phyloP scores from a whole-genome alignment of 257 asterid species.

The Cinchona pubescens region DNA sequence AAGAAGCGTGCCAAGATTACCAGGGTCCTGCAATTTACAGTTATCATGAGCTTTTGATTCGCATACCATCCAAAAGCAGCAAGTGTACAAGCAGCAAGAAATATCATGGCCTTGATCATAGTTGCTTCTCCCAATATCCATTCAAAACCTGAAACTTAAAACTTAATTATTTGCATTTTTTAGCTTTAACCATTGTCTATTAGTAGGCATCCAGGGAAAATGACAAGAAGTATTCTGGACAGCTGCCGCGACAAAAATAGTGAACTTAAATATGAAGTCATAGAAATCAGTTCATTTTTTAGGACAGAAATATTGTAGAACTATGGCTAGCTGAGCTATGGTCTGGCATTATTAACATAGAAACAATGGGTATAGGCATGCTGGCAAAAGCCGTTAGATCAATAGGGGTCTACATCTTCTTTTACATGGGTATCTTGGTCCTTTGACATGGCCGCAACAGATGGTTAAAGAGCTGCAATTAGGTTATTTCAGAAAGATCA shows the following conservation, averaged over 20 bases:
- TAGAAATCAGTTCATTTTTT: not conserved
- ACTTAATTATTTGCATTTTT: not conserved
- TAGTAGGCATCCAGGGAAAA: not conserved
- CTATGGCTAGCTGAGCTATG: not conserved
- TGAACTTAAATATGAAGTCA: not conserved
- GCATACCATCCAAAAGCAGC: conserved; percentile 3
- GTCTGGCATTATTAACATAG: too few relatives aligned
- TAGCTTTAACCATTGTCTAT: not conserved
- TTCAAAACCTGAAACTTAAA: conserved; percentile 1
- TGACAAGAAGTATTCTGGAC: not conserved
- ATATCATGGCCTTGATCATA: not conserved
- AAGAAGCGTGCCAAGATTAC: conserved; percentile 86
- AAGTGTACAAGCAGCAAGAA: conserved; percentile 1
- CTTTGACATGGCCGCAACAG: too few relatives aligned
- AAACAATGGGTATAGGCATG: not conserved
- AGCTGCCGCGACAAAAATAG: not conserved
- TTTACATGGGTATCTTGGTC: not conserved
- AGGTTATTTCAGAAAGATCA: not conserved
- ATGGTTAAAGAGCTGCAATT: not conserved
- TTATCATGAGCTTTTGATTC: conserved; percentile 2
- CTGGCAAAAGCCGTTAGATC: not conserved
- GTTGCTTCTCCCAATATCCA: not conserved
- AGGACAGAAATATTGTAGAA: not conserved
- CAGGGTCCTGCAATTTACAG: conserved; percentile 75
- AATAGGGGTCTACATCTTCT: not conserved